phyloP scores from a whole-genome alignment of 2,329 filamentous ascomycete species.

The Cercospora sojina region DNA sequence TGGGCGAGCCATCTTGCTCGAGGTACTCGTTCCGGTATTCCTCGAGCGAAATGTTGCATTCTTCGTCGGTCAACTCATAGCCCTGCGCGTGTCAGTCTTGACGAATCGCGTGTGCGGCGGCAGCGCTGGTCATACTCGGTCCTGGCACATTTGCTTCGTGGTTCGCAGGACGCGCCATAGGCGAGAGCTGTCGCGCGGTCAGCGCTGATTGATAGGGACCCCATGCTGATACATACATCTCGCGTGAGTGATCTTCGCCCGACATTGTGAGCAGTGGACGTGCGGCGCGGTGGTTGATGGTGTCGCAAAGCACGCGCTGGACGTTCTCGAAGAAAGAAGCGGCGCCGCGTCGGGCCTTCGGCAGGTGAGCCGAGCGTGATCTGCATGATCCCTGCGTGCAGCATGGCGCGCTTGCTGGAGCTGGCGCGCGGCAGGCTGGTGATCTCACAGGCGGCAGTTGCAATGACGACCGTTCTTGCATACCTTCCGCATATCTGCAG shows the following conservation, averaged over 20 bases:
- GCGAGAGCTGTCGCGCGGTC: slow-evolving; percentile 49
- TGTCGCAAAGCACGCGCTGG: not conserved
- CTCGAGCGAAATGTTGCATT: slow-evolving; percentile 82
- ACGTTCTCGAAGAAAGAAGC: slow-evolving; percentile 9
- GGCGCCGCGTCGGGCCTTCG: not conserved
- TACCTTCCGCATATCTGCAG: not conserved
- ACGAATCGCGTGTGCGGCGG: not conserved
- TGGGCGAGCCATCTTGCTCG: slow-evolving; percentile 69
- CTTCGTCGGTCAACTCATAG: slow-evolving; percentile 86
- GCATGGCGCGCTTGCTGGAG: not conserved
- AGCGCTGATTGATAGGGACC: not conserved
- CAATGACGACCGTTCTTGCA: not conserved
- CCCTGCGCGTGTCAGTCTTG: slow-evolving; percentile 58
- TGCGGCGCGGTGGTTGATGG: not conserved
- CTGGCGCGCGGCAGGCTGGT: not conserved
- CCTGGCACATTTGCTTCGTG: slow-evolving; percentile 89
- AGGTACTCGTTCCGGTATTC: slow-evolving; percentile 73
- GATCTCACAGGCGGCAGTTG: not conserved
- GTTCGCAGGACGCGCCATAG: slow-evolving; percentile 95
- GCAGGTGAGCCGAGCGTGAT: not conserved
- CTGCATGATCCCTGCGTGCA: not conserved
- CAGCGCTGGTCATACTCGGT: slow-evolving; percentile 61
- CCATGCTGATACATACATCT: slow-evolving; percentile 21
- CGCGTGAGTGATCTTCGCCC: slow-evolving; percentile 33
- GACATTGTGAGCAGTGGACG: slow-evolving; percentile 16